Conservation (phyloP, 2,329 filamentous ascomycete species). For the Alternaria panax region DNA sequence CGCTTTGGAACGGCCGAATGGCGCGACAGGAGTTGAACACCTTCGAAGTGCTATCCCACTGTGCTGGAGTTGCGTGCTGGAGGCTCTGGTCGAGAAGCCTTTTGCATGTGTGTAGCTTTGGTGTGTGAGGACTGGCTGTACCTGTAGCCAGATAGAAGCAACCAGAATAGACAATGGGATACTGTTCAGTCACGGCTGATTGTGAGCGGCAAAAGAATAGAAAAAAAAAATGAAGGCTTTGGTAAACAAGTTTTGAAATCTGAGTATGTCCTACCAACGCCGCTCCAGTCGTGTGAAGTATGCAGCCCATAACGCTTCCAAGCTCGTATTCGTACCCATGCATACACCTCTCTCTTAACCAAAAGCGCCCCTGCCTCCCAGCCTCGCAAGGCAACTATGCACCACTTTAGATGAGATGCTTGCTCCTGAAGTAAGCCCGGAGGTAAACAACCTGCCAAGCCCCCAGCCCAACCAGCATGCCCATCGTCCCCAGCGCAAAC, state of each 20-base stretch:
- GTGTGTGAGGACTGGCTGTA: neutral
- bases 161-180: neutral
- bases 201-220: too few relatives aligned
- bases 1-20: too few relatives aligned
- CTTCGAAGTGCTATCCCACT: neutral
- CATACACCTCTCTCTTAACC: constrained; percentile 5
- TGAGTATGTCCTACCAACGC: constrained; percentile 32
- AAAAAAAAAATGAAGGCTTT: neutral
- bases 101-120: neutral
- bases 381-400: too few relatives aligned
- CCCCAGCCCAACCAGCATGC: constrained; percentile 86
- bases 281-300: constrained; percentile 26
- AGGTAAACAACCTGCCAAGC: constrained; percentile 98
- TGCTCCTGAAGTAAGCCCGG: constrained; percentile 83
- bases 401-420: constrained; percentile 58
- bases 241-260: constrained; percentile 3
- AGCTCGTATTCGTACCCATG: constrained; percentile 26
- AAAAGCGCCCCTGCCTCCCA: neutral
- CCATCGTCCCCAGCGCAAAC: constrained; percentile 95
- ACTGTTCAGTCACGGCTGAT: neutral
- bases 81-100: neutral
- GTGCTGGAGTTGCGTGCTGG: neutral
- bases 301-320: constrained; percentile 23
- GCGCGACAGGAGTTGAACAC: too few relatives aligned
- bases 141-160: neutral